A percentile compares a stretch with the other conserved stretches of the same genome.
These are phyloP conservation scores for Zygosaccharomyces sapae DNA, from an alignment of 1,139 yeast species.

Conservation along the genomic window DNA sequence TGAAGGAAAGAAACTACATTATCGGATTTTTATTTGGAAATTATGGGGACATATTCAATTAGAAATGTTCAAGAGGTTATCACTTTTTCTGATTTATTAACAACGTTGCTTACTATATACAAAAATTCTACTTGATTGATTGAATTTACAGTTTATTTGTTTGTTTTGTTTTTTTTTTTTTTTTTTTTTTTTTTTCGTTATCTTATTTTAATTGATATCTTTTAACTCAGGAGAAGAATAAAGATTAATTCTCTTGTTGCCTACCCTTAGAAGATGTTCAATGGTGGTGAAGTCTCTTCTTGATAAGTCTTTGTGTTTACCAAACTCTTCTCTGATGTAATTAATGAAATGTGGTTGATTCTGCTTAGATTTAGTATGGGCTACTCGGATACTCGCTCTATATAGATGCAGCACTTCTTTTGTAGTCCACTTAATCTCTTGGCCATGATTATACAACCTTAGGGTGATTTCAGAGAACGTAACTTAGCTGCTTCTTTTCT, in stretches of 20 bases:
- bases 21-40: constrained; percentile 72
- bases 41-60: constrained; percentile 22
- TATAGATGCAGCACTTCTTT: constrained; percentile 61
- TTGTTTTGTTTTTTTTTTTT: background rate
- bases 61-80: no score
- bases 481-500: background rate
- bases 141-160: no score
- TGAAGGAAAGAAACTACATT: constrained; percentile 74
- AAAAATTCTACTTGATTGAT: no score
- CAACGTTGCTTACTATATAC: no score
- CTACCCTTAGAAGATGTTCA: constrained; percentile 78
- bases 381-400: constrained; percentile 52
- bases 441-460: constrained; percentile 15
- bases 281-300: constrained; percentile 82
- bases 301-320: constrained; percentile 51
- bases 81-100: no score
- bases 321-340: constrained; percentile 53
- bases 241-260: constrained; percentile 68
- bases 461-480: background rate
- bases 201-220: constrained; percentile 45
- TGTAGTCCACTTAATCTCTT: constrained; percentile 54
- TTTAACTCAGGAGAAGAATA: constrained; percentile 64
- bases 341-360: constrained; percentile 37
- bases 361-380: constrained; percentile 51
- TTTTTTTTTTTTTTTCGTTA: constrained; percentile 12